These are phyloP conservation scores for Pseudoscleropodium purum DNA, from an alignment of 225 moss, liverwort and hornwort genomes.

Conservation along the genomic window DNA sequence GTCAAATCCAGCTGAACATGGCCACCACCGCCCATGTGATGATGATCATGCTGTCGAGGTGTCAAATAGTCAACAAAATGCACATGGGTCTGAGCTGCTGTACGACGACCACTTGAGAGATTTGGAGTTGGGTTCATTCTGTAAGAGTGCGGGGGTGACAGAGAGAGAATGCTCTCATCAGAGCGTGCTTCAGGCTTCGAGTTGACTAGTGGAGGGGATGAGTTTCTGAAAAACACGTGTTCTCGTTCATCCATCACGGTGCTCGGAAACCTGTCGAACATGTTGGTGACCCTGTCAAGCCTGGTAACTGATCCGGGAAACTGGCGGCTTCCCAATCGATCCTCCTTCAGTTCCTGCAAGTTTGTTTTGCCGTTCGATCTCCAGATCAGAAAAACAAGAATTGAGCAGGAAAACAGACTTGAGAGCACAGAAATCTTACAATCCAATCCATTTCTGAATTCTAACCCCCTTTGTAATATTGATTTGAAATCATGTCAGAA, in stretches of 20 bases:
- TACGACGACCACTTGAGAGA: not conserved
- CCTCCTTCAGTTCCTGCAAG: constrained; percentile 1
- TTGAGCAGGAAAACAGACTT: not conserved
- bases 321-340: not conserved
- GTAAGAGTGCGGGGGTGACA: constrained; percentile 4
- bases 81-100: not conserved
- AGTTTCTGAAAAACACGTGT: not conserved
- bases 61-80: constrained; percentile 37
- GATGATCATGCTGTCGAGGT: not conserved
- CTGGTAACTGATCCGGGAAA: not conserved
- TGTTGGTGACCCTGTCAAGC: not conserved
- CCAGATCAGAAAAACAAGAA: not conserved
- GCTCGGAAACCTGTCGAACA: not conserved
- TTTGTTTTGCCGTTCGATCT: not conserved
- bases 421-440: too few relatives aligned
- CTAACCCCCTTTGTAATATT: not conserved
- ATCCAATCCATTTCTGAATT: not conserved
- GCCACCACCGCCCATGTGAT: not conserved
- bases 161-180: not conserved
- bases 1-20: constrained; percentile 26
- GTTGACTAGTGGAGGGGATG: not conserved
- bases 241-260: constrained; percentile 7
- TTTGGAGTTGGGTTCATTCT: not conserved
- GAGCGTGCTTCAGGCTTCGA: not conserved
- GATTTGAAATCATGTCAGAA: not conserved